Conservation (phyloP, 2,329 filamentous ascomycete genomes). For the Dactylella cylindrospora region DNA sequence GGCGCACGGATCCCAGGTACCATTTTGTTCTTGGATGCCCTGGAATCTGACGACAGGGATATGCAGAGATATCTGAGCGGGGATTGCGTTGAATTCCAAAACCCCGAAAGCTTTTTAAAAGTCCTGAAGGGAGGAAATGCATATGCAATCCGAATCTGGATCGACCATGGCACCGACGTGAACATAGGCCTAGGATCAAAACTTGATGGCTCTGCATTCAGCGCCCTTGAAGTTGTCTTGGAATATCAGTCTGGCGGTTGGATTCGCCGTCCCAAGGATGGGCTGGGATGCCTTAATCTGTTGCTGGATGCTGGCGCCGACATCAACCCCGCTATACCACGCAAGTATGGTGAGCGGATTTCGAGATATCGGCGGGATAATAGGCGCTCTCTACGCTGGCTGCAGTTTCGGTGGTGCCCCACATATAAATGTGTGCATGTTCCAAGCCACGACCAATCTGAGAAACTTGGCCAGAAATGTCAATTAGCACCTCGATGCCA, state of each 20-base stretch:
- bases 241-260: too few species aligned
- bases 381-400: too few species aligned
- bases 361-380: too few species aligned
- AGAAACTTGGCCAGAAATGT: neutral
- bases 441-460: neutral
- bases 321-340: too few species aligned
- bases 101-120: neutral
- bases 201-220: too few species aligned
- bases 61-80: neutral
- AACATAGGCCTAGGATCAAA: neutral
- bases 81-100: constrained; percentile 6
- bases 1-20: too few species aligned
- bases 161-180: neutral
- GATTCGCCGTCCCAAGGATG: too few species aligned
- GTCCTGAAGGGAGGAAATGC: neutral
- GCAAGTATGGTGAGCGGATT: too few species aligned
- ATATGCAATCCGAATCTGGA: neutral
- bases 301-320: neutral
- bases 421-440: neutral
- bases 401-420: neutral
- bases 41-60: too few species aligned
- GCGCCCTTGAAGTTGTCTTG: too few species aligned
- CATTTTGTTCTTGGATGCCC: too few species aligned
- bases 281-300: too few species aligned
- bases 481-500: neutral